Base-by-base conservation (phyloP, 495 filamentous ascomycete genomes). In the Podospora conica region DNA sequence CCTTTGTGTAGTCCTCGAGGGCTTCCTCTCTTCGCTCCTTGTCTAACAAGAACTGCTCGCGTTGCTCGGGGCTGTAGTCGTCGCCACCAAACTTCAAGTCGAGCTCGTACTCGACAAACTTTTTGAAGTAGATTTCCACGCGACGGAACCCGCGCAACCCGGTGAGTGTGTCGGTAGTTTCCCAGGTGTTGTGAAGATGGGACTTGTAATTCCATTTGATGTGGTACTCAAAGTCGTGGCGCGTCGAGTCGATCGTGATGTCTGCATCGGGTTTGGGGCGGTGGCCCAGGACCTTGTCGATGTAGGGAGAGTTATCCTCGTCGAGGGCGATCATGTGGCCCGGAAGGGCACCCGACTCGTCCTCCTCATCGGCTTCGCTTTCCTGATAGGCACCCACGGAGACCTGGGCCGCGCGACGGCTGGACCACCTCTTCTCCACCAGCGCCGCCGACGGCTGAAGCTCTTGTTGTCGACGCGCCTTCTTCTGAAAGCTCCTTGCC, bases 191-290 rank as follows among this genome's bases (percentile, higher is more conserved):
- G 80, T 99, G 95, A 69, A 92, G 91, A 75, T 98, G 91, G 23
- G 95, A 96, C 77, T 91, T 90, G 66, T 86, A 90, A 76, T 97
- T 92, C 95, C 95, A 99, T 82, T 99, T 99, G 70, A 99, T 93
- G 73, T 89, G 92, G 75, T 91, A 98, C 66, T 96, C 90, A 67
- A 92, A 97, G 70, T 97, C 90, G 62, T 92, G 85, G 67, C 90
- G 90, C 22, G 82, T 84, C 53, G 85, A 67, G 61, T 87, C 80
- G n/a, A 76, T 71, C 22, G 82, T 79, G 29, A 86, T 76, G 71
- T 84, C 85, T 25, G 84, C 81, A 56, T 83, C 92, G 40, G 91
- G 88, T 74, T 87, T 91, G 11, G 88, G 77, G 33, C 91, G 85
- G 74, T 97, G 92, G 67, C 96, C 90, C 56, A 98, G 84, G 60